phyloP scores from a whole-genome alignment of 805 yeast genomes.

The Ogataea corticis region DNA sequence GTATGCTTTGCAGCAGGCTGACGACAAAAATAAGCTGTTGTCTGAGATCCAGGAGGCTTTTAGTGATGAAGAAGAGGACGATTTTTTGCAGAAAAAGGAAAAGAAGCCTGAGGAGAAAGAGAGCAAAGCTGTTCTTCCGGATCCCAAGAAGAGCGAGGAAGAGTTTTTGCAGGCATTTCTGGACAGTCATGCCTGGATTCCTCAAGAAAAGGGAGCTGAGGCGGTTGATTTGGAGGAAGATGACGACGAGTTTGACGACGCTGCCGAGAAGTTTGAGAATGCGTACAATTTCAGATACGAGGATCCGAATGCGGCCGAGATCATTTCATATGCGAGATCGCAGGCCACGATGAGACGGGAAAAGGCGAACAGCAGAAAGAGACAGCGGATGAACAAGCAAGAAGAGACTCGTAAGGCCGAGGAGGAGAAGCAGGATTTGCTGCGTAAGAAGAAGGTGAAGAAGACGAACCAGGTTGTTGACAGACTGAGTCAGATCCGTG shows the following conservation, averaged over 20 bases:
- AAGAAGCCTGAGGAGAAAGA: constrained; percentile 9
- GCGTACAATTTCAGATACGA: constrained; percentile 95
- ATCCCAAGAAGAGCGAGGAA: constrained; percentile 63
- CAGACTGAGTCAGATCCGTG: constrained; percentile 61
- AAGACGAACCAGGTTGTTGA: constrained; percentile 79
- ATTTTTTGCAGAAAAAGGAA: constrained; percentile 61
- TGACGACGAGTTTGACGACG: constrained; percentile 87
- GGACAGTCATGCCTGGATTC: constrained; percentile 85
- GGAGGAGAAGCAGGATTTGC: constrained; percentile 54
- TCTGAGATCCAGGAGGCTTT: constrained; percentile 76
- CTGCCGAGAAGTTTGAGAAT: constrained; percentile 86
- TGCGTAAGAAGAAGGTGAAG: constrained; percentile 70
- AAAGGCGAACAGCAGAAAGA: constrained; percentile 71
- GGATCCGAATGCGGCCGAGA: constrained; percentile 87
- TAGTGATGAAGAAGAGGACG: constrained; percentile 45
- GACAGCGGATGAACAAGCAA: constrained; percentile 71
- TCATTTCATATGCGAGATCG: constrained; percentile 90
- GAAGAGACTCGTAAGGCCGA: constrained; percentile 54
- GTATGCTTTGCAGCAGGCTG: constrained; percentile 71
- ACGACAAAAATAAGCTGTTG: constrained; percentile 71
- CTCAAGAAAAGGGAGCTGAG: constrained; percentile 58
- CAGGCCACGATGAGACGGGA: constrained; percentile 91
- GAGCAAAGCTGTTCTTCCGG: constrained; percentile 47
- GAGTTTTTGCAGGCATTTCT: constrained; percentile 74
- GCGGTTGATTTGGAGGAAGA: constrained; percentile 52